Evolutionary conservation across 495 filamentous ascomycete genomes (phyloP), one percentile per base, ranked within the genome.

Genomic region (Tuber melanosporum): DNA sequence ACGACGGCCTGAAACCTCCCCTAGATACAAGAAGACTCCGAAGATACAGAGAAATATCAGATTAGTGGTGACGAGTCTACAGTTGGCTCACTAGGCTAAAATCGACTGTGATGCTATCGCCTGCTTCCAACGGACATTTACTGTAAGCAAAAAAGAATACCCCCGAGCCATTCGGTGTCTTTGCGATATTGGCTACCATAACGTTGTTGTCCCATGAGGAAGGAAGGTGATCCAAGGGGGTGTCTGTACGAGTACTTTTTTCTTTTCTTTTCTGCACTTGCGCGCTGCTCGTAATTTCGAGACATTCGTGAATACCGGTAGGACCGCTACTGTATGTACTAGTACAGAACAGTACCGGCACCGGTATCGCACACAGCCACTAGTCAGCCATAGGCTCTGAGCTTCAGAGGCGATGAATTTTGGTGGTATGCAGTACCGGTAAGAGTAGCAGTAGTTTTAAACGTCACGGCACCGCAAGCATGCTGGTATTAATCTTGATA

Each of bases 1-100:
- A 71, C 71, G 46, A 78, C 72, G 77, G 57, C 42, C 77, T 74
- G 78, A 80, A 80, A 80, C 77, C 71, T 45, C 78, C 57, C 26
- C 26, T 15, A 19, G 57, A 66, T 36, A 66, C 57, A 66, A 32
- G 49, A n/a, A 10, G 2, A 32, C 10, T 14, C 20, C 3, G 10
- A 32, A 57, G 52, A 57, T 14, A 32, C 52, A 32, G 32, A 66
- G 57, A 36, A 36, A 66, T 32, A 17, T 66, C 32, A 36, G 57
- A 66, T 66, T 36, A 66, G 57, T 36, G 57, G 26, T 5, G 32
- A 66, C 26, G 26, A 66, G 32, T 32, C 57, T 36, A 36, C 57
- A 26, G 57, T 66, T 66, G 57, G 57, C 57, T 57, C 49, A 57
- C 49, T 26, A n/a, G 9, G 26, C 26, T 36, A 12, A 36, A 66